Percentiles rank a stretch among this genome's conserved stretches.
phyloP scores from a whole-genome alignment of 2,329 filamentous ascomycete species.

The Ophiosphaerella korrae region DNA sequence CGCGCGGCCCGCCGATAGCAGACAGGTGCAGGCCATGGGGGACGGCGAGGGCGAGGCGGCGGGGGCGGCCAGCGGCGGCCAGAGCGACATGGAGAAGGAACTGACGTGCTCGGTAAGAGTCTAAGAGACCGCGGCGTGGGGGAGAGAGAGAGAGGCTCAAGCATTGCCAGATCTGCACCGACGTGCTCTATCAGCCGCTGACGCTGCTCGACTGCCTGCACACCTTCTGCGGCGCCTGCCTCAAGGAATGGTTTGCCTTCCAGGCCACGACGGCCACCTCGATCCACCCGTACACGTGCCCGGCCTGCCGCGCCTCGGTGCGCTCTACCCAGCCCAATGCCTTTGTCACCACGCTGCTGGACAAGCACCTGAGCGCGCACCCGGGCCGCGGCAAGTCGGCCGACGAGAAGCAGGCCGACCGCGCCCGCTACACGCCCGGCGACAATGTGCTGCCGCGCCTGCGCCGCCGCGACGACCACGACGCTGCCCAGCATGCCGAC shows the following conservation, averaged over 20 bases:
- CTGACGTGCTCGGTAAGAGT: constrained; percentile 86
- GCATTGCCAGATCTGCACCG: constrained; percentile 82
- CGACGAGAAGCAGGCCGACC: constrained; percentile 77
- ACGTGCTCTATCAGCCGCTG: constrained; percentile 87
- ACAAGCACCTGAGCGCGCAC: constrained; percentile 83
- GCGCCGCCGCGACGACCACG: constrained; percentile 54
- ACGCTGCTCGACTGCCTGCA: constrained; percentile 92
- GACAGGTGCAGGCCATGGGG: too few species aligned
- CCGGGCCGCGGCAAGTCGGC: constrained; percentile 73
- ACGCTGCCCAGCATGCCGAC: constrained; percentile 70
- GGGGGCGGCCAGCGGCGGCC: constrained; percentile 48
- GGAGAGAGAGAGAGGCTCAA: constrained; percentile 27
- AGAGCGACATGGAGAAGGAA: constrained; percentile 84
- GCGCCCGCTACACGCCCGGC: constrained; percentile 76
- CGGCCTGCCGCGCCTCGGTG: constrained; percentile 85
- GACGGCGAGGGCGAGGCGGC: constrained; percentile 17
- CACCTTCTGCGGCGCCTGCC: constrained; percentile 92
- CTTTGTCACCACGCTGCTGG: constrained; percentile 83
- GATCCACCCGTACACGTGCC: constrained; percentile 77
- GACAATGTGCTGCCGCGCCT: constrained; percentile 77
- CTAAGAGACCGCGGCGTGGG: too few species aligned
- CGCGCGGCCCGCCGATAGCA: too few species aligned
- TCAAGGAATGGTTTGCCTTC: constrained; percentile 94
- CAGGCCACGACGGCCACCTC: constrained; percentile 67
- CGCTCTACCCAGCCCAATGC: constrained; percentile 89